Evolutionary conservation across 768 basidiomycete genomes (phyloP).

Genomic region (Amanita subjunquillea): DNA sequence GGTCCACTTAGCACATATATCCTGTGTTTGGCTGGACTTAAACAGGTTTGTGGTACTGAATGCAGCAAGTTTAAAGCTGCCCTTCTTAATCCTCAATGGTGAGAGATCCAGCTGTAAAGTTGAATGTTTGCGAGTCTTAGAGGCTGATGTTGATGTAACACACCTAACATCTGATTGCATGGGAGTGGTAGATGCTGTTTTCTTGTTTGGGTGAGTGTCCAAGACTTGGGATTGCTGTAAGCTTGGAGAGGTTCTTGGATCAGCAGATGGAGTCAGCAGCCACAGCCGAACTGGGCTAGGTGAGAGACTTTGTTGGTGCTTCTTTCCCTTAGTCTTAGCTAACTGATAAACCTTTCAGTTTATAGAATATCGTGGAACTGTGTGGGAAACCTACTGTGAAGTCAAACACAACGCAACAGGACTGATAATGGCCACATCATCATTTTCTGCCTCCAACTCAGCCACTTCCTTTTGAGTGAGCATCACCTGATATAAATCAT

Average conservation of each 20-base stretch:
- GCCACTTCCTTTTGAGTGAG: neutral
- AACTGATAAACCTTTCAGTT: neutral
- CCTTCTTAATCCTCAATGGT: neutral
- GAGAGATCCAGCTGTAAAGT: neutral
- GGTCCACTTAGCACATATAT: neutral
- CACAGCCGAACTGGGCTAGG: neutral
- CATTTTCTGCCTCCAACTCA: neutral
- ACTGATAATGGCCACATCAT: too few species aligned
- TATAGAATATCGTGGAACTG: neutral
- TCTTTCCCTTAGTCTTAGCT: neutral
- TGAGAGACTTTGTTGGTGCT: neutral
- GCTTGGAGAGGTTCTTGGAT: neutral
- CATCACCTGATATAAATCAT: neutral
- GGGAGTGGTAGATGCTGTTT: too few species aligned
- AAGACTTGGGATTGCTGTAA: too few species aligned
- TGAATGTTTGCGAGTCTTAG: too few species aligned
- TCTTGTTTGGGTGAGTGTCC: too few species aligned
- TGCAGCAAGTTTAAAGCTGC: conserved; percentile 4
- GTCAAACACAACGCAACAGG: neutral
- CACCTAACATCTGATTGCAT: too few species aligned
- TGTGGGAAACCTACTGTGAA: neutral
- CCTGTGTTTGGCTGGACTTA: neutral
- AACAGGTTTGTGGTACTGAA: conserved; percentile 2
- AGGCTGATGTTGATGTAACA: neutral
- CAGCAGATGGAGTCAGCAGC: neutral